Evolutionary conservation across 2,329 filamentous ascomycete genomes (phyloP).

Genomic region (Pseudogymnoascus sp.): DNA sequence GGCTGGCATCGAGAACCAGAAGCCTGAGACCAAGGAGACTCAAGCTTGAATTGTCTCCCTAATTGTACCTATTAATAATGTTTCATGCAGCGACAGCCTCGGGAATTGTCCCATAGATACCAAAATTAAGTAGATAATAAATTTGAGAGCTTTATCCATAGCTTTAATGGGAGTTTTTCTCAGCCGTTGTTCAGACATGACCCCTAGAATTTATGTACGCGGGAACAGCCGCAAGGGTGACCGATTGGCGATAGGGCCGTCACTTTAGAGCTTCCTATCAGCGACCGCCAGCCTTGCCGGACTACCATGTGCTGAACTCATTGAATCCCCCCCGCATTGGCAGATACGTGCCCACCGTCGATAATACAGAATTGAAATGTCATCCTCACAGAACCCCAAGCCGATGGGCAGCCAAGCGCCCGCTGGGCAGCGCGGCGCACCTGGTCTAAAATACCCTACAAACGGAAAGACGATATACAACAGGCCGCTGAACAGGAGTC

Average conservation of each 20-base stretch:
- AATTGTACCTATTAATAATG: not conserved
- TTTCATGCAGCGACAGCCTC: not conserved
- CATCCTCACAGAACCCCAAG: conserved; percentile 28
- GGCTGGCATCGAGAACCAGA: conserved; percentile 7
- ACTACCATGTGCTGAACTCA: not conserved
- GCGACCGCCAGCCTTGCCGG: conserved; percentile 8
- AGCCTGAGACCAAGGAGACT: not conserved
- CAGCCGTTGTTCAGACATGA: not conserved
- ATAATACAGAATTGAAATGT: conserved; percentile 21
- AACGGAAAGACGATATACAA: conserved; percentile 98
- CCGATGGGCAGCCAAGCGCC: conserved; percentile 19
- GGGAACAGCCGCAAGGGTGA: conserved; percentile 5
- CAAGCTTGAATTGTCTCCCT: not conserved
- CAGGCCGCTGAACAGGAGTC: conserved; percentile 82
- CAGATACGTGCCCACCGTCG: conserved; percentile 11
- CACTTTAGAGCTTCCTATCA: conserved; percentile 8
- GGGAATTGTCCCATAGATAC: not conserved
- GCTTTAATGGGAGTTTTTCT: not conserved
- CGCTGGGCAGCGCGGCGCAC: conserved; percentile 22
- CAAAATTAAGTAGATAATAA: not conserved
- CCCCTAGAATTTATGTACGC: not conserved
- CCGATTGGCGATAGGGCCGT: conserved; percentile 6
- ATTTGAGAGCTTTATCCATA: not conserved
- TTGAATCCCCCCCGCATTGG: conserved; percentile 1
- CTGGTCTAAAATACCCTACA: conserved; percentile 76